Percentiles rank a stretch among this genome's conserved stretches.
Evolutionary conservation across 495 filamentous ascomycete species (phyloP).

Genomic region (Pyronema omphalodes): DNA sequence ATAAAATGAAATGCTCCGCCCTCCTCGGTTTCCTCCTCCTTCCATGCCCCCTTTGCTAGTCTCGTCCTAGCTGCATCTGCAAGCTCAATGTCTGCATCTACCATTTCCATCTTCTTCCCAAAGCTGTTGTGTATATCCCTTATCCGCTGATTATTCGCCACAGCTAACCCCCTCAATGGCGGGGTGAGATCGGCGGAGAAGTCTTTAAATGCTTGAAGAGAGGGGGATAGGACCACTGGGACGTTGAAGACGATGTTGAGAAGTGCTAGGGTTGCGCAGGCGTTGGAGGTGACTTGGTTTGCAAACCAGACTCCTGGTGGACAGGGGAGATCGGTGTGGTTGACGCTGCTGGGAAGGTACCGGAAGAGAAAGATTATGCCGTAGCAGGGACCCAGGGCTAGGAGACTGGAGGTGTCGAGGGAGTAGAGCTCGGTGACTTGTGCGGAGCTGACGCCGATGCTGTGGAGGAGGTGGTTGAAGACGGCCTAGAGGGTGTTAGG

Average conservation of each 20-base stretch:
- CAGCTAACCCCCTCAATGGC: conserved; percentile 51
- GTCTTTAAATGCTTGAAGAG: conserved; percentile 50
- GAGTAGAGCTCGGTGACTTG: conserved; percentile 63
- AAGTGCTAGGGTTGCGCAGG: conserved; percentile 75
- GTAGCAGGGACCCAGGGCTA: conserved; percentile 48
- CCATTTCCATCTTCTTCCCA: conserved; percentile 58
- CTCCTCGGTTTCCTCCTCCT: conserved; percentile 24
- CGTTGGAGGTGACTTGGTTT: conserved; percentile 69
- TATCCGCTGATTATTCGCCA: conserved; percentile 58
- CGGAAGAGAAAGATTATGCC: conserved; percentile 70
- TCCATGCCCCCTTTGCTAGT: conserved; percentile 8
- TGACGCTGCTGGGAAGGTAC: conserved; percentile 35
- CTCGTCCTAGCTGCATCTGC: conserved; percentile 35
- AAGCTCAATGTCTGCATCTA: conserved; percentile 54
- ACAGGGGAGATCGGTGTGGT: conserved; percentile 28
- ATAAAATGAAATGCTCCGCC: conserved; percentile 61
- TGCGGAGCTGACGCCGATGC: conserved; percentile 55
- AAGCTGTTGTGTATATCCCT: conserved; percentile 74
- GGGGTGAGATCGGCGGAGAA: conserved; percentile 50
- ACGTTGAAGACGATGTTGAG: conserved; percentile 86
- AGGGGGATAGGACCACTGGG: conserved; percentile 42
- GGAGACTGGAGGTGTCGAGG: conserved; percentile 49
- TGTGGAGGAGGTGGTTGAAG: conserved; percentile 66
- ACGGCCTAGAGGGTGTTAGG: conserved; percentile 36
- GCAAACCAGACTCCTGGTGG: conserved; percentile 76